These are phyloP conservation scores for Fusarium pseudograminearum DNA, from an alignment of 2,329 filamentous ascomycete genomes.

Conservation along the genomic window DNA sequence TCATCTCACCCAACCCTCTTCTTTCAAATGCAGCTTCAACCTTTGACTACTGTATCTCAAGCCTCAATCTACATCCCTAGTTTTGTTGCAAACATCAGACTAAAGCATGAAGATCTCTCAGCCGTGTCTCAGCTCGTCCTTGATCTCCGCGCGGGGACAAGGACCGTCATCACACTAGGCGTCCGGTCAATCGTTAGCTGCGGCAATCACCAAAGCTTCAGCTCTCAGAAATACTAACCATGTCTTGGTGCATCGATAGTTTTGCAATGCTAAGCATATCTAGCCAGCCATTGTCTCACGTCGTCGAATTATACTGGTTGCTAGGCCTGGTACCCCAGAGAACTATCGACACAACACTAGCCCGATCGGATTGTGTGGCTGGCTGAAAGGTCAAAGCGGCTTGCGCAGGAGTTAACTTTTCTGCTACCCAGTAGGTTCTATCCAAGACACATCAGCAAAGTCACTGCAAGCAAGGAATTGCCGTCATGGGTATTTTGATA, in stretches of 20 bases:
- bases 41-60: background rate
- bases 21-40: background rate
- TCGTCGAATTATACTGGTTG: background rate
- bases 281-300: background rate
- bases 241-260: background rate
- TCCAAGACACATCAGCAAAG: no score
- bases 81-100: background rate
- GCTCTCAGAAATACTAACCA: background rate
- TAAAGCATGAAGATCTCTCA: background rate
- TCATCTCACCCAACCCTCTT: background rate
- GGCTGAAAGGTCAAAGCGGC: constrained; percentile 23
- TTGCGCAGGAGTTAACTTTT: no score
- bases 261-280: background rate
- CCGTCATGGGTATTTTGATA: background rate
- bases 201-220: background rate
- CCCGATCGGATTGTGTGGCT: background rate
- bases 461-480: background rate
- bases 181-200: background rate
- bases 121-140: background rate
- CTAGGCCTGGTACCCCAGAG: background rate
- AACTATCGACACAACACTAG: background rate
- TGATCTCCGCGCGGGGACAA: background rate
- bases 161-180: background rate
- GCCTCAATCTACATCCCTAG: background rate
- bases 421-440: no score